phyloP scores from a whole-genome alignment of 1,139 yeast genomes.

The Protomyces gravidus region DNA sequence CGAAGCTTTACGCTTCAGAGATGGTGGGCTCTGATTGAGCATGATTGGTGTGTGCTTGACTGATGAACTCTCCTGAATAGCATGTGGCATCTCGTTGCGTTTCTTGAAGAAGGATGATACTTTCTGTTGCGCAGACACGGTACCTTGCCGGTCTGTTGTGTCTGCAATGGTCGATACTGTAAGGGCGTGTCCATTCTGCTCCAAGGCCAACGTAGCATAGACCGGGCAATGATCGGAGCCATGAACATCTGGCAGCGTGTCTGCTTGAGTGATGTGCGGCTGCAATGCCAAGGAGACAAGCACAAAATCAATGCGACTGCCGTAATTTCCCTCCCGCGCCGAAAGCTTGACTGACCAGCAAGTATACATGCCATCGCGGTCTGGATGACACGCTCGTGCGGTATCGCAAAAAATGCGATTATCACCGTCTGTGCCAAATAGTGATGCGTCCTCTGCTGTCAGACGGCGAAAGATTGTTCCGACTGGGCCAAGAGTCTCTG shows the following conservation, averaged over 20 bases:
- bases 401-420: constrained; percentile 58
- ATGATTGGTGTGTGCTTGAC: not conserved
- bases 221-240: constrained; percentile 98
- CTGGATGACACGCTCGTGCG: constrained; percentile 56
- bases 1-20: not conserved
- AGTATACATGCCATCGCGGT: constrained; percentile 67
- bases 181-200: not conserved
- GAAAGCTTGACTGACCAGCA: constrained; percentile 75
- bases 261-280: constrained; percentile 47
- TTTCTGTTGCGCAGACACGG: not conserved
- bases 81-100: not conserved
- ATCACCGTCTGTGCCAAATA: not conserved
- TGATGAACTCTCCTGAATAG: not conserved
- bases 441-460: not conserved
- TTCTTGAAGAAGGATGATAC: constrained; percentile 17
- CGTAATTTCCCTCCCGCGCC: constrained; percentile 50
- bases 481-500: constrained; percentile 23
- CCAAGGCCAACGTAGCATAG: constrained; percentile 56
- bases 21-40: not conserved
- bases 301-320: constrained; percentile 81
- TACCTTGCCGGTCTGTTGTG: constrained; percentile 1
- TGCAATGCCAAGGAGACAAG: constrained; percentile 47
- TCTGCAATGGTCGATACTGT: not conserved
- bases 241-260: constrained; percentile 62
- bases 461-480: constrained; percentile 6